Evolutionary conservation across 768 basidiomycete genomes (phyloP).

Genomic region (Termitomyces sp.): DNA sequence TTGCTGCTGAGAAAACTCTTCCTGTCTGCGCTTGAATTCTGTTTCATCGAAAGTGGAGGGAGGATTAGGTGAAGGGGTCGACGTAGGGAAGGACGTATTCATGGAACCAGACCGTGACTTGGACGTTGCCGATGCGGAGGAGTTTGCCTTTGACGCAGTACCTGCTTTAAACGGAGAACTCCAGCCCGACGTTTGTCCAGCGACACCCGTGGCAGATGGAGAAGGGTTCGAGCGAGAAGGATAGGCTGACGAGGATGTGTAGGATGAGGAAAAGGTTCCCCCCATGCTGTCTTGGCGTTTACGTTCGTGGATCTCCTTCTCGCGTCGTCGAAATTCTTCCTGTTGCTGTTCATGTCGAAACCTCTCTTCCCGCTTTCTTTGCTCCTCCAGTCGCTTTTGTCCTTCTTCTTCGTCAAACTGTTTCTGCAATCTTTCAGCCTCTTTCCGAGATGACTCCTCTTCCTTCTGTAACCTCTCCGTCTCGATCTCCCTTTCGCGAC

Average conservation of each 20-base stretch:
- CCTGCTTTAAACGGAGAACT: conserved; percentile 23
- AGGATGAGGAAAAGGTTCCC: conserved; percentile 24
- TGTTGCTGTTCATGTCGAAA: conserved; percentile 28
- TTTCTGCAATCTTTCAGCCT: conserved; percentile 20
- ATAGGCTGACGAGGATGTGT: conserved; percentile 14
- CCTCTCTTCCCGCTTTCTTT: conserved; percentile 21
- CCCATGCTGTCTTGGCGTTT: conserved; percentile 36
- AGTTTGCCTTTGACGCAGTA: conserved; percentile 14
- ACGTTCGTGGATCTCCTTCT: conserved; percentile 41
- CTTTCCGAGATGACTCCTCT: conserved; percentile 18
- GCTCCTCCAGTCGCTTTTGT: conserved; percentile 20
- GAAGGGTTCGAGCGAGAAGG: conserved; percentile 8
- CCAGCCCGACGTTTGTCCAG: conserved; percentile 23
- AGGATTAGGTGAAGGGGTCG: conserved; percentile 16
- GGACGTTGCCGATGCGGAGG: conserved; percentile 19
- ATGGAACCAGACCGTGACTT: conserved; percentile 27
- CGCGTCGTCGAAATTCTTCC: conserved; percentile 37
- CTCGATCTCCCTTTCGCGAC: conserved; percentile 20
- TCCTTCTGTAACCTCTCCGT: conserved; percentile 23
- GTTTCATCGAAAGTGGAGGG: conserved; percentile 30
- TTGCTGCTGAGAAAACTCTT: conserved; percentile 57
- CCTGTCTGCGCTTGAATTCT: conserved; percentile 61
- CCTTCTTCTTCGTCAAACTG: conserved; percentile 20
- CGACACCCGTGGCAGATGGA: conserved; percentile 12
- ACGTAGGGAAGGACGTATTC: conserved; percentile 22